phyloP scores from a whole-genome alignment of 1,139 yeast genomes.

The Pichia sp. region DNA sequence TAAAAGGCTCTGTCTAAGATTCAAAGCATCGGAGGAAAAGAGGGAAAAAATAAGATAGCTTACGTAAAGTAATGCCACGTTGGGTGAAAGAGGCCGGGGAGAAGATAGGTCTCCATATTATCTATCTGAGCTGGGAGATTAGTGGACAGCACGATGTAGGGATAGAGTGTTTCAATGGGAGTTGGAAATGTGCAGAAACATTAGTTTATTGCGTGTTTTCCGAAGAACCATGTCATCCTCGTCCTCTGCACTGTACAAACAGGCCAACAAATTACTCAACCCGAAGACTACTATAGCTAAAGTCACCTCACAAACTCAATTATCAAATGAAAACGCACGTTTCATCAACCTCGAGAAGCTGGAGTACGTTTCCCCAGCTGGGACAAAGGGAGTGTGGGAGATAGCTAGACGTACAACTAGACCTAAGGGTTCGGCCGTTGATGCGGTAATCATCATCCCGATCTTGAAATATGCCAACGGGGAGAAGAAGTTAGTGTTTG shows the following conservation, averaged over 20 bases:
- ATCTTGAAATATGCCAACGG: conserved; percentile 40
- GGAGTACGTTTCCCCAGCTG: conserved; percentile 66
- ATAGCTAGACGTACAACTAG: conserved; percentile 83
- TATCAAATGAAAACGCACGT: conserved; percentile 43
- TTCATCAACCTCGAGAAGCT: conserved; percentile 64
- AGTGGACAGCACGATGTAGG: no score
- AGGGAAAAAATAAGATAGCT: no score
- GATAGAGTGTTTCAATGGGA: not conserved
- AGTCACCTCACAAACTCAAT: conserved; percentile 33
- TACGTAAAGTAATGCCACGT: no score
- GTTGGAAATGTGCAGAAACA: not conserved
- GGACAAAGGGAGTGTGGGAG: conserved; percentile 76
- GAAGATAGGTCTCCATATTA: no score
- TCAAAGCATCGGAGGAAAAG: no score
- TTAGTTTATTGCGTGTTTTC: not conserved
- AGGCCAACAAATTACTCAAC: conserved; percentile 14
- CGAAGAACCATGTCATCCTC: conserved; percentile 10
- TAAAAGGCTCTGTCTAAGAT: no score
- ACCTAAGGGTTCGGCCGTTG: conserved; percentile 60
- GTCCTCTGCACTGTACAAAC: conserved; percentile 2
- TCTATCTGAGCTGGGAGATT: no score
- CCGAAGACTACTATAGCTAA: conserved; percentile 32
- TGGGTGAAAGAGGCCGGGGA: no score
- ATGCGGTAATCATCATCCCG: conserved; percentile 88
- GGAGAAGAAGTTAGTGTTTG: conserved; percentile 58